Base-by-base conservation (phyloP, 1,139 yeast species). In the Yamadazyma diddensiae region DNA sequence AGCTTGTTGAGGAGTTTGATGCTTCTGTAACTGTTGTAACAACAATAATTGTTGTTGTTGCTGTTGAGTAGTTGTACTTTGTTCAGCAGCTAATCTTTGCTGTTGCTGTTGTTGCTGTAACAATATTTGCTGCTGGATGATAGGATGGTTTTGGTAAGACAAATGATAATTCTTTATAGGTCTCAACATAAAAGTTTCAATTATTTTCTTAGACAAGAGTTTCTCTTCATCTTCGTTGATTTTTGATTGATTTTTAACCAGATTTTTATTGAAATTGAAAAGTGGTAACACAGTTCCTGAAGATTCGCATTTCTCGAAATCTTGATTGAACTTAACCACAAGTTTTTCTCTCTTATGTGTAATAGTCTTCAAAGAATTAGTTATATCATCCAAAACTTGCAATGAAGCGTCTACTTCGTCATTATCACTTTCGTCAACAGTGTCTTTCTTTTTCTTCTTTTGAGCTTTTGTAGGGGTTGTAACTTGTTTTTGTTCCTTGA, bases 161-260 rank as follows among this genome's bases (percentile, higher is more conserved):
- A 69, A 62, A 44, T 69, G 73, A 42, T 69, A 69, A 41, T 68
- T 69, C 40, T 69, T 69, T 37, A 69, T 53, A 11, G 73, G 74
- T 34, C 63, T 60, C 38, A 68, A 61, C 28, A 69, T 46, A 36
- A 55, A 65, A 30, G 59, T 55, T 45, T 69, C 75, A 37, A 69
- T 66, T 8, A 68, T 62, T 49, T 60, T 68, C 35, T 67, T 62
- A 7, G 72, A 65, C 24, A 64, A 50, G 7, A 52, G 33, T 38
- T 55, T 59, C 35, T 68, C 73, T 24, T 65, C 71, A 3, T 30
- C 34, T 20, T 28, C 28, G 27, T 63, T 68, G 24, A 62, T 53
- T 20, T 55, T 55, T 5, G 16, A 39, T 44, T 6, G 47, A 47
- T 24, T 43, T 46, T 15, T 28, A 27, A 36, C 30, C 23, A 33